Evolutionary conservation across 345 rosid species (phyloP), one percentile per base, ranked within the genome.

Genomic region (Mangifera indica): DNA sequence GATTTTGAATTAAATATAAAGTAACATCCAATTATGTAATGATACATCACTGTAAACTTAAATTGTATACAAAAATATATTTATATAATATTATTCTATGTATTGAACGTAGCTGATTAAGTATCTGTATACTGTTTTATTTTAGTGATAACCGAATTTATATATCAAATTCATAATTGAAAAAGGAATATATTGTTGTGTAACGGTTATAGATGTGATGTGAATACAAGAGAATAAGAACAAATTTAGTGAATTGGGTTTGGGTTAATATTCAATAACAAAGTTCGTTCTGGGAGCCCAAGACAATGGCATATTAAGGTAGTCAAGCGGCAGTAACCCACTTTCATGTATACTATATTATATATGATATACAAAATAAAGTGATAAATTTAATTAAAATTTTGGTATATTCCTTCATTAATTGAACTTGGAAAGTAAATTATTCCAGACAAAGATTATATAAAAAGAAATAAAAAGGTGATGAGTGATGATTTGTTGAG

Each of bases 351-450:
- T 11, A 7, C n/a, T 53, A 54, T 20, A 7, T 0, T 12, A 52
- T 9, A 62, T 59, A 34, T 65, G 46, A 22, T 26, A 3, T 4
- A 46, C 37, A 49, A 67, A 20, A 3, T 3, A 8, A 42, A 51
- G 22, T 8, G 8, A 58, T 21, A 24, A 51, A 42, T 52, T 37
- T 37, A 5, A 37, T 37, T 37, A 37, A 5, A 37, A 61, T 61
- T 18, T 12, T 29, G n/a, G 5, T 40, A 13, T 53, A 56, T 70
- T 70, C 65, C 56, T 72, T 73, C 77, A 81, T 81, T 69, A 69
- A 44, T 24, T 67, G 84, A 46, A 77, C 72, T 71, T 62, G 60
- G 63, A 72, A 81, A 78, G 75, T 55, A 72, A 72, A 63, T 68
- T 68, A 75, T 69, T 79, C 70, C 44, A 66, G 60, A 79, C 67